Base-by-base conservation (phyloP, 805 yeast species). In the Spathaspora girioi region DNA sequence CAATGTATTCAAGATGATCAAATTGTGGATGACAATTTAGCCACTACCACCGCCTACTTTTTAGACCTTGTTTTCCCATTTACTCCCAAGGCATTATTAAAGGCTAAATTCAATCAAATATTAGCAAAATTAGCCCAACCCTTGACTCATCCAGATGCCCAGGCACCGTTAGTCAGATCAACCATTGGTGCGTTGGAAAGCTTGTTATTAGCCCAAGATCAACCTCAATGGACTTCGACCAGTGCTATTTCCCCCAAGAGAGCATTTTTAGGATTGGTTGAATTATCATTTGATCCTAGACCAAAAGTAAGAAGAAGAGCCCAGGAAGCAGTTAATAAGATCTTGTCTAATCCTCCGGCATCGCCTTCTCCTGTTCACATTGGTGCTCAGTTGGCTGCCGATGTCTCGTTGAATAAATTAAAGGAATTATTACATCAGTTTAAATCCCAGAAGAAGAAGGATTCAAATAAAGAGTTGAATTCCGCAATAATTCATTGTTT, bases 241-340 rank as follows among this genome's bases (percentile, higher is more conserved):
- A 68, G 79, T 68, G 55, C 75, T 75, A 78, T 82, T 40, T 81
- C 87, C n/a, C 96, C 97, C 47, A 82, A 80, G 63, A 81, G 96
- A 75, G 97, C 94, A 43, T 70, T 91, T 52, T 78, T 80, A 40
- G 96, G 93, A 45, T 69, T 92, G 53, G 69, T 92, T 53, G 90
- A 88, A 65, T 76, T 90, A 54, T 82, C 93, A 0, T 70, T 89
- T 43, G 97, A 94, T 68, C 86, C 87, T 45, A 82, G 98, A 64
- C 99, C 99, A 38, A 94, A 94, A 62, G 96, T 94, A 11, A 83
- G 99, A 67, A 89, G 87, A 79, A 86, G 97, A 74, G 96, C 98
- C 1, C 87, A 85, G 61, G 99, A 94, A 52, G 88, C 97, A 1
- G 78, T 94, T n/a, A 70, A 77, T 46, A 78, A 75, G 2, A 73